Conservation (phyloP, 306 rosid genomes). For the Vigna nakashimae region DNA sequence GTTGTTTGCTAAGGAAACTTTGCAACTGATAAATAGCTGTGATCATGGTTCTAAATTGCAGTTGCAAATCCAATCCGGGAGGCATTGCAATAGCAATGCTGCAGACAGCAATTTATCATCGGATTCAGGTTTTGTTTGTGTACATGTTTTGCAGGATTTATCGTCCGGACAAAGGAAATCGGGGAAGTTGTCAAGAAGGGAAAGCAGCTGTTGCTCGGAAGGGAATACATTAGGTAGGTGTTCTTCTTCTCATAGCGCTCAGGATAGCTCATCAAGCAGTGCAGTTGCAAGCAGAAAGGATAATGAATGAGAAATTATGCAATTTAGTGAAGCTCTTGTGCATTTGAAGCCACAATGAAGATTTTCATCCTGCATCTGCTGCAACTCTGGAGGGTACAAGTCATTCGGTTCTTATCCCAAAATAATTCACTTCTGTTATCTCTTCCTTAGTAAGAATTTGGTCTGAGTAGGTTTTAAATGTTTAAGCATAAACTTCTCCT, state of each 20-base stretch:
- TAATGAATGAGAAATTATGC: constrained; percentile 49
- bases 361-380: constrained; percentile 32
- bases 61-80: too few species aligned
- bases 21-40: constrained; percentile 17
- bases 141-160: constrained; percentile 62
- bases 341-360: constrained; percentile 26
- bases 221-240: constrained; percentile 76
- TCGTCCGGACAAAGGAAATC: constrained; percentile 58
- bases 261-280: constrained; percentile 79
- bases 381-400: constrained; percentile 35
- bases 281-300: constrained; percentile 57
- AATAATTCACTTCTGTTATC: constrained; percentile 24
- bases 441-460: constrained; percentile 36
- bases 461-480: background rate
- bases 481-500: constrained; percentile 20
- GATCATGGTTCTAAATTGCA: too few species aligned
- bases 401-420: constrained; percentile 23
- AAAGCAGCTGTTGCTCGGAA: constrained; percentile 51
- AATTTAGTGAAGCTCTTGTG: constrained; percentile 31
- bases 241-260: constrained; percentile 69
- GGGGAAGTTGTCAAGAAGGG: constrained; percentile 56
- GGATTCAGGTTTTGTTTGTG: constrained; percentile 27
- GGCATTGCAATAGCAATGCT: too few species aligned
- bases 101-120: background rate
- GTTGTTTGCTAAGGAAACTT: constrained; percentile 5